Evolutionary conservation across 2,329 filamentous ascomycete genomes (phyloP), one percentile per base, ranked within the genome.

Genomic region (Drechslera avenae): DNA sequence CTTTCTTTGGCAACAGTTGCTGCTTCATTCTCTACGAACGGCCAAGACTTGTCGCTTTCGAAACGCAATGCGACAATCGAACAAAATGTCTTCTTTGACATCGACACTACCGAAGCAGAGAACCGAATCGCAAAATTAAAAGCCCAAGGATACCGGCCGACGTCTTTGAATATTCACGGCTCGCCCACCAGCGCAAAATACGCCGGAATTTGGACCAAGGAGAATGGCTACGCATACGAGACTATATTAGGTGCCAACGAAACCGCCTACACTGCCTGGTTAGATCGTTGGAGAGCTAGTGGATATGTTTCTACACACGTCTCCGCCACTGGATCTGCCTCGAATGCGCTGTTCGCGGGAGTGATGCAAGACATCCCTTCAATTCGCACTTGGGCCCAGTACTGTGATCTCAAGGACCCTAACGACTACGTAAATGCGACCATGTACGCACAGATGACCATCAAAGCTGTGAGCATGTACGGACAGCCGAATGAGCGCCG

Each of bases 221-320:
- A 54, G 9, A 36, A 52, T 13, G 58, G 60, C 33, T 42, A 43
- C 12, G 28, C 36, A 35, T 62, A 56, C 21, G 60, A 58, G 18
- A 59, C 58, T 6, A 59, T 62, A 2, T 17, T 54, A 4, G 50
- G 51, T 8, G 62, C 53, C 23, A 47, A 63, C 31, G 39, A 58
- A 18, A 47, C 43, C 8, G 31, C 52, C 16, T 64, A 58, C 39
- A 43, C 62, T 19, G 23, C 58, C 18, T 64, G 62, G 60, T n/a
- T 56, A 12, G 49, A 55, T 19, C 43, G 46, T 10, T 56, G 52
- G 53, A 63, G 41, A 45, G 32, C 50, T 5, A 45, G 31, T 30
- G 61, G 57, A 10, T 62, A 59, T 35, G 60, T 62, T 45, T 58
- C 62, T 2, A 63, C 62, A 13, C 57, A 60, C 19, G 50, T 64